Evolutionary conservation across 176 grass and related monocot species (phyloP).

Genomic region (Typha latifolia): DNA sequence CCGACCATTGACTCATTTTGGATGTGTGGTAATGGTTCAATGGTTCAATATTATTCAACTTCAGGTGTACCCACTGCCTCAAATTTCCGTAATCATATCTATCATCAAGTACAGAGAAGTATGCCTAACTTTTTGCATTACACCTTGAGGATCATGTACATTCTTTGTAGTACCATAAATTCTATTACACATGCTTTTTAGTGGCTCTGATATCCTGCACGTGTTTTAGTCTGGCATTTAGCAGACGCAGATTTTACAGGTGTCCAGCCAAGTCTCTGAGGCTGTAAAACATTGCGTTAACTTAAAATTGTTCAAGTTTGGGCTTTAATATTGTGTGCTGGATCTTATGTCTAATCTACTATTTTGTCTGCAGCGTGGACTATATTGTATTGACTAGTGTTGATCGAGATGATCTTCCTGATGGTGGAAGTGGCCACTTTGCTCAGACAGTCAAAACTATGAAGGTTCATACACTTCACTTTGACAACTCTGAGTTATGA

Average conservation of each 20-base stretch:
- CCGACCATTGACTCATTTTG: too few species aligned
- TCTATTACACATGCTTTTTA: too few species aligned
- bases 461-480: constrained; percentile 35
- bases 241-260: background rate
- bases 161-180: too few species aligned
- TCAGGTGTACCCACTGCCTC: background rate
- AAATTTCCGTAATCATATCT: background rate
- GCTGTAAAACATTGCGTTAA: background rate
- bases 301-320: background rate
- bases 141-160: too few species aligned
- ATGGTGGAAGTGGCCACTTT: constrained; percentile 86
- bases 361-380: constrained; percentile 50
- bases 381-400: constrained; percentile 90
- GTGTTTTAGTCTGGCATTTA: too few species aligned
- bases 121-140: too few species aligned
- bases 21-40: too few species aligned
- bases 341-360: background rate
- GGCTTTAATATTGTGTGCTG: background rate
- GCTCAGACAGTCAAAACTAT: constrained; percentile 63
- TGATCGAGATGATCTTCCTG: constrained; percentile 80
- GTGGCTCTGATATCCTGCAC: too few species aligned
- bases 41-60: too few species aligned
- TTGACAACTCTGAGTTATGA: background rate
- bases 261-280: background rate
- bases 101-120: too few species aligned